These are phyloP conservation scores for Naematelia aurantialba DNA, from an alignment of 768 basidiomycete species.

Conservation along the genomic window DNA sequence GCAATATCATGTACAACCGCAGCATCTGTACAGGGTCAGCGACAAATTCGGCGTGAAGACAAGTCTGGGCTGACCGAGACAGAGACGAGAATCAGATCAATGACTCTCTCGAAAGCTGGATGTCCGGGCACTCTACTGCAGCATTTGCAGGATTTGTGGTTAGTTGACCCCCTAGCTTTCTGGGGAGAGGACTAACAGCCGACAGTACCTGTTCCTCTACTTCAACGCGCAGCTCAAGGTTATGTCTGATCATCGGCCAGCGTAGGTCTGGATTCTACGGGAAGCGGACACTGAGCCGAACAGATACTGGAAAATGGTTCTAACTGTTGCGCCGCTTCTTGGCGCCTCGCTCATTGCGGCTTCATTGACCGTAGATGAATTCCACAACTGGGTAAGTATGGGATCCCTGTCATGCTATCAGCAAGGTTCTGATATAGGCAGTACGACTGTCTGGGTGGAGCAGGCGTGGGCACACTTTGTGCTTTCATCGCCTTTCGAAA, in stretches of 20 bases:
- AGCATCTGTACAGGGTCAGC: slow-evolving; percentile 56
- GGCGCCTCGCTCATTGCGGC: slow-evolving; percentile 61
- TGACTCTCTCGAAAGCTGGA: slow-evolving; percentile 57
- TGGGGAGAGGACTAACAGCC: not conserved
- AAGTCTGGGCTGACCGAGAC: slow-evolving; percentile 6
- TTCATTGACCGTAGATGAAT: slow-evolving; percentile 59
- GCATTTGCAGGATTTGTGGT: slow-evolving; percentile 59
- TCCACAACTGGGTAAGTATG: slow-evolving; percentile 53
- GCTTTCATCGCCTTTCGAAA: slow-evolving; percentile 58
- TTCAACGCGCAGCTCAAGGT: slow-evolving; percentile 54
- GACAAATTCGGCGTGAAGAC: not conserved
- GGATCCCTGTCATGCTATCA: not conserved
- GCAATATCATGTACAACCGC: slow-evolving; percentile 57
- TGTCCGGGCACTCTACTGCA: slow-evolving; percentile 60
- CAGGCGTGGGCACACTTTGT: slow-evolving; percentile 55
- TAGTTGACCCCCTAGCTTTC: slow-evolving; percentile 1
- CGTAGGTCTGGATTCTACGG: slow-evolving; percentile 34
- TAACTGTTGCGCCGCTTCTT: slow-evolving; percentile 59
- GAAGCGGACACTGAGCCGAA: too few species aligned
- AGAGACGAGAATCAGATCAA: slow-evolving; percentile 59
- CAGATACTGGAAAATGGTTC: slow-evolving; percentile 62
- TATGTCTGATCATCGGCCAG: slow-evolving; percentile 60
- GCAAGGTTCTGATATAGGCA: slow-evolving; percentile 19
- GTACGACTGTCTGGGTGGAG: slow-evolving; percentile 61
- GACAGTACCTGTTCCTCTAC: slow-evolving; percentile 30